Evolutionary conservation across 306 rosid species (phyloP).

Genomic region (Prosopis cineraria): DNA sequence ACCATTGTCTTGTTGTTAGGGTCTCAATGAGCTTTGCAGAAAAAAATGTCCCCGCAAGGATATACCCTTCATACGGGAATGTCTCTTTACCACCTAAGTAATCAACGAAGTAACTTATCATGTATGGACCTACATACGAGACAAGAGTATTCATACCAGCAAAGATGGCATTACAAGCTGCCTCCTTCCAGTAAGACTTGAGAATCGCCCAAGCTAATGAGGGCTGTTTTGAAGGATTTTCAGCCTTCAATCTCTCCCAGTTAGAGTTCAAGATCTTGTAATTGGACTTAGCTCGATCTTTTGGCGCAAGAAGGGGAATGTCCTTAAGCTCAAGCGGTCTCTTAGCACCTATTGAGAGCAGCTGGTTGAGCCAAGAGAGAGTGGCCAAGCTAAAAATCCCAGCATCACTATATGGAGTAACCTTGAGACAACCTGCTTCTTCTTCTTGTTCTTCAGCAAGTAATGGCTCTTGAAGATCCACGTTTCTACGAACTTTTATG

Average conservation of each 20-base stretch:
- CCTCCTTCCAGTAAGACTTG: constrained; percentile 93
- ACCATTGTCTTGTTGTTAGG: constrained; percentile 93
- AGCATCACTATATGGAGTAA: constrained; percentile 86
- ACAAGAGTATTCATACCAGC: constrained; percentile 95
- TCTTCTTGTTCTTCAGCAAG: constrained; percentile 88
- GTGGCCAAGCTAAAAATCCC: constrained; percentile 82
- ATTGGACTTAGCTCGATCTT: constrained; percentile 80
- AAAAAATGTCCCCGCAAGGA: constrained; percentile 89
- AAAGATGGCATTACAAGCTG: constrained; percentile 87
- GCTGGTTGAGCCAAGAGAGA: constrained; percentile 81
- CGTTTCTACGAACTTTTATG: constrained; percentile 53
- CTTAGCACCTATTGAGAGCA: constrained; percentile 88
- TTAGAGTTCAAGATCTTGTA: constrained; percentile 74
- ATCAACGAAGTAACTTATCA: constrained; percentile 97
- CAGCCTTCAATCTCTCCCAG: constrained; percentile 94
- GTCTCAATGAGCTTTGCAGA: constrained; percentile 92
- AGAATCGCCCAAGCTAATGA: constrained; percentile 95
- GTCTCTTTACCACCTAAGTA: constrained; percentile 84
- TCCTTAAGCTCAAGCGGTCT: constrained; percentile 97
- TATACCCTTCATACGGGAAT: constrained; percentile 85
- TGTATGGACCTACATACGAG: constrained; percentile 91
- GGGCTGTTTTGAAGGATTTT: constrained; percentile 56
- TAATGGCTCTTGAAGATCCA: constrained; percentile 78
- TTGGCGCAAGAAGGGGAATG: constrained; percentile 89
- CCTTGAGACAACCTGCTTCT: constrained; percentile 86